Evolutionary conservation across 371 early-diverging fungal genomes (phyloP).

Genomic region (Lichtheimia hyalospora): DNA sequence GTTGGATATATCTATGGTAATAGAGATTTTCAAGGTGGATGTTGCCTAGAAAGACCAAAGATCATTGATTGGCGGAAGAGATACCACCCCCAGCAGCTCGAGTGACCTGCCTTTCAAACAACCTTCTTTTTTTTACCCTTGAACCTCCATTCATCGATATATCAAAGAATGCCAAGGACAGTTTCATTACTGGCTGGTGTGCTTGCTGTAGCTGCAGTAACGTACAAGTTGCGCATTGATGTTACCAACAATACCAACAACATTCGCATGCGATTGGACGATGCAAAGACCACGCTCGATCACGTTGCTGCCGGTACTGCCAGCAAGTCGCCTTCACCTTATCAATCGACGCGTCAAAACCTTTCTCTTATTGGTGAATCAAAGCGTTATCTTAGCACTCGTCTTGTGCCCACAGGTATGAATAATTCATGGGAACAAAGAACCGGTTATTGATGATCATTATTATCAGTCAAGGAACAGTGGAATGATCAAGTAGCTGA

Average conservation of each 20-base stretch:
- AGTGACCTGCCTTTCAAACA: no score
- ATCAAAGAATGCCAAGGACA: slow-evolving; percentile 28
- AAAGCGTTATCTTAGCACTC: slow-evolving; percentile 13
- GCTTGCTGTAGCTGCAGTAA: slow-evolving; percentile 30
- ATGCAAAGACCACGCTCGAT: slow-evolving; percentile 21
- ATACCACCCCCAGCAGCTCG: no score
- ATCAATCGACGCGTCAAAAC: slow-evolving; percentile 1
- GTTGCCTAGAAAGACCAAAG: no score
- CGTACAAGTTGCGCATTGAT: slow-evolving; percentile 27
- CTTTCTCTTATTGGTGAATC: slow-evolving; percentile 20
- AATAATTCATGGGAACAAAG: not conserved
- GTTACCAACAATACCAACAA: slow-evolving; percentile 18
- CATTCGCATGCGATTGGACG: slow-evolving; percentile 18
- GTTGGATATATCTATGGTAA: no score
- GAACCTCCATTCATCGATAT: not conserved
- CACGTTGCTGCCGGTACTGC: slow-evolving; percentile 22
- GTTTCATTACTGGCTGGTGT: slow-evolving; percentile 36
- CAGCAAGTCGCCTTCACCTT: slow-evolving; percentile 6
- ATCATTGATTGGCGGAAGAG: no score
- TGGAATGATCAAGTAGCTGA: slow-evolving; percentile 41
- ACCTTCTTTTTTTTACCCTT: no score
- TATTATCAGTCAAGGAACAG: slow-evolving; percentile 31
- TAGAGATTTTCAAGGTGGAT: no score
- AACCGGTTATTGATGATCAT: not conserved
- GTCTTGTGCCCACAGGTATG: slow-evolving; percentile 22